Base-by-base conservation (phyloP, 148 eudicot genomes). In the Rheum nobile region DNA sequence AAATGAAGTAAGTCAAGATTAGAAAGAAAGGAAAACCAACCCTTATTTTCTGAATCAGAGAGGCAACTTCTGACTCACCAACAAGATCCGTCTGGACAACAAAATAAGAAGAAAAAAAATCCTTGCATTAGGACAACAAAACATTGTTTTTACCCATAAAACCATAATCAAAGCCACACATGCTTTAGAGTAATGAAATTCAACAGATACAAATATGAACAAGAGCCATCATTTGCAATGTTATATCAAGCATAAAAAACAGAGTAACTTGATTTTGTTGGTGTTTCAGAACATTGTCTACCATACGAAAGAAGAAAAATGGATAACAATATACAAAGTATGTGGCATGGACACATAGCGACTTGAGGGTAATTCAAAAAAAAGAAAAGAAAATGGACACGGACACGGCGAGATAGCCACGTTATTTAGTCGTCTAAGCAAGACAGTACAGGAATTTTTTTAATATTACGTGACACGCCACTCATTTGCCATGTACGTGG, bases 81-180 rank as follows among this genome's bases (percentile, higher is more conserved):
- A 95, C 99, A 72, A 95, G 99, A 86, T 95, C 99, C 63, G 92
- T 95, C 99, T 95, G 86, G 67, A 72, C 67, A 71, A 74, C 76
- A 42, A 76, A 55, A 16, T 75, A 76, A 5, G 39, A 46, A 26
- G 22, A 11, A 14, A 41, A 8, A 9, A 41, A 41, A 54, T 54
- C 39, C 7, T 61, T 28, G 13, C 37, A 26, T 28, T 14, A 61
- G 68, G 37, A 61, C 74, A 42, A 72, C 41, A 41, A 74, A 57
- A 35, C 29, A 74, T 39, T 32, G 4, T 21, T 26, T 12, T 57
- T 57, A 26, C 10, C 13, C 32, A 1, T 57, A 57, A 9, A 26
- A 21, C 13, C 32, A 1, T 57, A 57, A 9, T 28, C 34, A 28
- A 24, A 61, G 12, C 11, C 37, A 29, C 35, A 61, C n/a, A 61